A percentile compares a stretch with the other conserved stretches of the same genome.
These are phyloP conservation scores for Apostasia shenzhenica DNA, from an alignment of 106 monocot genomes.

Conservation along the genomic window DNA sequence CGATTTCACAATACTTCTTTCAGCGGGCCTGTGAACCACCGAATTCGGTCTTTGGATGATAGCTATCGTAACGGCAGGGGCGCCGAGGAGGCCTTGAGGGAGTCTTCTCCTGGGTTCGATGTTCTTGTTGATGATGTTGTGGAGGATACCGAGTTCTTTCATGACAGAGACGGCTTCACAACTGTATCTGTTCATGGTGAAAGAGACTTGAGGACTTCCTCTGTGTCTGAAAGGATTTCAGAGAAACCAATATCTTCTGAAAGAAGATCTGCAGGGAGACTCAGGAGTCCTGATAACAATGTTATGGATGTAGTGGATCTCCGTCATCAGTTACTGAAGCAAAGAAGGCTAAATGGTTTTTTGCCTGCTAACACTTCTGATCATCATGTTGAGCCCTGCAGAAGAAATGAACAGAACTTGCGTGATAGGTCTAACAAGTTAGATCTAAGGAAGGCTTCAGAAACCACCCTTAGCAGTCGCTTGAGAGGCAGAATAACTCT, in stretches of 20 bases:
- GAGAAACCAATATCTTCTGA: conserved; percentile 25
- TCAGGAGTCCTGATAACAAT: conserved; percentile 13
- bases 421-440: conserved; percentile 11
- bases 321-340: conserved; percentile 60
- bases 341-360: conserved; percentile 50
- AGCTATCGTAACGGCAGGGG: conserved; percentile 35
- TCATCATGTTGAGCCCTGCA: conserved; percentile 10
- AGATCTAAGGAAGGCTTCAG: background rate
- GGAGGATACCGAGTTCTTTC: conserved; percentile 34
- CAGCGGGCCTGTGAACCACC: conserved; percentile 8
- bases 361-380: conserved; percentile 25
- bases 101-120: conserved; percentile 78
- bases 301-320: conserved; percentile 51
- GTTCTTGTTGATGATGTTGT: conserved; percentile 27
- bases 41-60: conserved; percentile 22
- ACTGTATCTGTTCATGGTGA: conserved; percentile 14
- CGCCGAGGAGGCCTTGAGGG: conserved; percentile 45
- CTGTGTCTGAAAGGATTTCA: conserved; percentile 20
- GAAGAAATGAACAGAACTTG: conserved; percentile 20
- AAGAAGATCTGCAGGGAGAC: conserved; percentile 17
- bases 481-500: conserved; percentile 77
- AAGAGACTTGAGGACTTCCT: conserved; percentile 16
- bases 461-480: conserved; percentile 40
- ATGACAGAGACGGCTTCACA: conserved; percentile 31
- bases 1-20: background rate